A percentile compares a stretch with the other conserved stretches of the same genome.
phyloP scores from a whole-genome alignment of 2,329 filamentous ascomycete species.

The Sarocladiaceae sp. region DNA sequence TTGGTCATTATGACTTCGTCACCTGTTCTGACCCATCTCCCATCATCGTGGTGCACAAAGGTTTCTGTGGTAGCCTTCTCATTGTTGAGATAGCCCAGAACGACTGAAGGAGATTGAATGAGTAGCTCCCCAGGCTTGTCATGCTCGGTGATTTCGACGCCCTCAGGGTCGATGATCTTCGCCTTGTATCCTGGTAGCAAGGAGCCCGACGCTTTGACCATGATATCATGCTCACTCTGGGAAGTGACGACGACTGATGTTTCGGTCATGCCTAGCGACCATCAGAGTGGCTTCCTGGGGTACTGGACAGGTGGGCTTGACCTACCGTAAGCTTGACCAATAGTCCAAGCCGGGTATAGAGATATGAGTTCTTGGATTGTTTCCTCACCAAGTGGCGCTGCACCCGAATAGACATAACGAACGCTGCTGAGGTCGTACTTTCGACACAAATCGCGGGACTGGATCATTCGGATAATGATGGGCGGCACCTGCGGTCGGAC shows the following conservation, averaged over 20 bases:
- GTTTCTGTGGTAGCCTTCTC: conserved; percentile 71
- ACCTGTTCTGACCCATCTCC: conserved; percentile 69
- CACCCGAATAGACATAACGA: conserved; percentile 59
- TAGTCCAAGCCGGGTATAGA: conserved; percentile 56
- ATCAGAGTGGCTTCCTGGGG: conserved; percentile 25
- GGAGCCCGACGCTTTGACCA: conserved; percentile 62
- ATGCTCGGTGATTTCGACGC: conserved; percentile 57
- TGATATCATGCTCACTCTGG: conserved; percentile 52
- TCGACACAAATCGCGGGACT: conserved; percentile 49
- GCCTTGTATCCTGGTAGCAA: conserved; percentile 57
- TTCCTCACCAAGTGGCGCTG: conserved; percentile 66
- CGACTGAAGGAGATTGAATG: conserved; percentile 65
- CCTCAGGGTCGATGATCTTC: conserved; percentile 59
- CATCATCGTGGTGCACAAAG: conserved; percentile 55
- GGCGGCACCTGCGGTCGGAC: conserved; percentile 70
- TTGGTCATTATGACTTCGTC: conserved; percentile 66
- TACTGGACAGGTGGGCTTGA: conserved; percentile 59
- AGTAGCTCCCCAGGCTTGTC: conserved; percentile 70
- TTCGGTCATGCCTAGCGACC: conserved; percentile 56
- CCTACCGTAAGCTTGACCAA: conserved; percentile 66
- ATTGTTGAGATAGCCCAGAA: conserved; percentile 76
- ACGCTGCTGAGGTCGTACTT: conserved; percentile 66
- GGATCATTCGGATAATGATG: conserved; percentile 68
- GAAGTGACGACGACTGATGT: conserved; percentile 61
- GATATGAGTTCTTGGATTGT: conserved; percentile 56